phyloP scores from a whole-genome alignment of 139 green algal genomes.

The Volvox reticuliferus region DNA sequence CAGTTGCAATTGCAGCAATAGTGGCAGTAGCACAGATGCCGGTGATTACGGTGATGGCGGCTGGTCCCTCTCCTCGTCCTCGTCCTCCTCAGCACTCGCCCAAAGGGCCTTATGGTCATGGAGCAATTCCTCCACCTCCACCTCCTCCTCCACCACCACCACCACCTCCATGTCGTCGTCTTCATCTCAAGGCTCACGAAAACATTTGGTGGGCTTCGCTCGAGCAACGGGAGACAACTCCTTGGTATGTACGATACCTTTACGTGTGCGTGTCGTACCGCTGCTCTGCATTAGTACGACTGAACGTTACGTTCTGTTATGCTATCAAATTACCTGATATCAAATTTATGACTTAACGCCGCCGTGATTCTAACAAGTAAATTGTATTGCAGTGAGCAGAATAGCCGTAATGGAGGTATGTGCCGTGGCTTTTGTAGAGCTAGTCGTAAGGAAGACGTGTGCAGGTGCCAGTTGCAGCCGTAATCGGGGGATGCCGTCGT shows the following conservation, averaged over 20 bases:
- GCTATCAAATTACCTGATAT: too few species aligned
- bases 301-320: too few species aligned
- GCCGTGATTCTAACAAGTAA: too few species aligned
- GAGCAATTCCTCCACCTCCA: not conserved
- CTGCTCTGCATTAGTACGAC: not conserved
- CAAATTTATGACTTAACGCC: too few species aligned
- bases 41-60: not conserved
- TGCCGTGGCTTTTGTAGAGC: too few species aligned
- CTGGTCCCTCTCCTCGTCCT: not conserved
- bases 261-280: not conserved
- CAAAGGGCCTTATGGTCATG: not conserved
- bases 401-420: too few species aligned
- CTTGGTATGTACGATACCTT: not conserved
- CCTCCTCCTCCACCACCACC: not conserved
- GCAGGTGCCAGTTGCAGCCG: too few species aligned
- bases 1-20: not conserved
- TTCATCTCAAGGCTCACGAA: not conserved
- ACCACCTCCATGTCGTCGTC: not conserved
- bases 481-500: too few species aligned
- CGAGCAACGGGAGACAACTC: slow-evolving; percentile 40
- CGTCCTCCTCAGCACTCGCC: not conserved
- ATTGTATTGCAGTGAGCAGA: too few species aligned
- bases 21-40: not conserved
- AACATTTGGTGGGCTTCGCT: slow-evolving; percentile 34
- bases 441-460: too few species aligned